These are phyloP conservation scores for Aspergillus tamarii DNA, from an alignment of 2,329 filamentous ascomycete species.

Conservation along the genomic window DNA sequence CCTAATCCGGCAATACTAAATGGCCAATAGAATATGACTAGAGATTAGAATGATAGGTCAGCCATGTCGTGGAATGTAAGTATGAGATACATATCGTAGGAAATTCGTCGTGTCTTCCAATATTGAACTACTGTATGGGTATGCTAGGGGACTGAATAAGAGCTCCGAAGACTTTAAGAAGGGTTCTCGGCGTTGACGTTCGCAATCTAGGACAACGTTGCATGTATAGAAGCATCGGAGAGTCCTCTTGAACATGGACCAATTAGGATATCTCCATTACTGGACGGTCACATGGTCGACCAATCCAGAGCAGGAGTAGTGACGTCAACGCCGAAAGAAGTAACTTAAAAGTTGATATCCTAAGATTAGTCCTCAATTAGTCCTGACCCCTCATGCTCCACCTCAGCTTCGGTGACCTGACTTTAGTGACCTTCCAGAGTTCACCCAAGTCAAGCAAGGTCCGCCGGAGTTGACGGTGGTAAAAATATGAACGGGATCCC, in stretches of 20 bases:
- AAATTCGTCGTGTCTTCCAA: neutral
- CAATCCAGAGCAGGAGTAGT: neutral
- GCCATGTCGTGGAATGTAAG: neutral
- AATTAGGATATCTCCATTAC: neutral
- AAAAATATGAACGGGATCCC: neutral
- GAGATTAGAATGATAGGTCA: neutral
- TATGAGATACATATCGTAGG: neutral
- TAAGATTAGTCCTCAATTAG: neutral
- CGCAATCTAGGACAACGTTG: neutral
- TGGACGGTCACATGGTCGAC: neutral
- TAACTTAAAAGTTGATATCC: neutral
- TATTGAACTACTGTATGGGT: neutral
- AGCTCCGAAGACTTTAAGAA: fast-evolving
- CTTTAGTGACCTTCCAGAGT: neutral
- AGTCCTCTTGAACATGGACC: neutral
- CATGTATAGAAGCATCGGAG: neutral
- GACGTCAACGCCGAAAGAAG: neutral
- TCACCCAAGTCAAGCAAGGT: neutral
- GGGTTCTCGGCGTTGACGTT: neutral
- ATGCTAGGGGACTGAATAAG: neutral
- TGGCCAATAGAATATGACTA: neutral
- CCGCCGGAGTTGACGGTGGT: neutral
- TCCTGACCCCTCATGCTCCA: neutral
- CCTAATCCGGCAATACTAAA: neutral
- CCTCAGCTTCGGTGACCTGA: neutral